Evolutionary conservation across 1,284 basidiomycete species (phyloP).

Genomic region (Butyriboletus appendiculatus): DNA sequence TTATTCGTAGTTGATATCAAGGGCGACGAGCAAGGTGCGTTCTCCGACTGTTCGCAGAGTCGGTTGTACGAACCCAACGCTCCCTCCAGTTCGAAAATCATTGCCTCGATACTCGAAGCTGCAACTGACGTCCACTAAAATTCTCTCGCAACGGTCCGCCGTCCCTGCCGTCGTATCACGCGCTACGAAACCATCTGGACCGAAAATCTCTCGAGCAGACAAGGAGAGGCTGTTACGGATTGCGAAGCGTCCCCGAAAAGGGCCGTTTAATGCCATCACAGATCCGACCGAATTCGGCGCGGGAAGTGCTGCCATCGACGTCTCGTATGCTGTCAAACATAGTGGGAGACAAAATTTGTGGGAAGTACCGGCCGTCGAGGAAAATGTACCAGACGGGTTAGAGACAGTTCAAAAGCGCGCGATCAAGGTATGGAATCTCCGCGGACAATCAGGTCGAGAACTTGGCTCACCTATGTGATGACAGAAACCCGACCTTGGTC

Average conservation of each 20-base stretch:
- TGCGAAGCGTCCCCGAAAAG: constrained; percentile 65
- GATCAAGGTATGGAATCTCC: constrained; percentile 47
- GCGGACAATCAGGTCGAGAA: not conserved
- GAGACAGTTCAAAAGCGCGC: constrained; percentile 46
- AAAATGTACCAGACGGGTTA: constrained; percentile 42
- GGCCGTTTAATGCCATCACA: constrained; percentile 69
- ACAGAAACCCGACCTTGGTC: constrained; percentile 50
- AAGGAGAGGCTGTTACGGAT: constrained; percentile 77
- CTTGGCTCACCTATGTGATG: not conserved
- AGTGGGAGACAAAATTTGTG: constrained; percentile 79
- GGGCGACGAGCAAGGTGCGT: constrained; percentile 76
- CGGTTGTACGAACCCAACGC: not conserved
- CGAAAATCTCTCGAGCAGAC: constrained; percentile 57
- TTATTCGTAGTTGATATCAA: constrained; percentile 79
- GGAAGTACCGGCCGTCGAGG: constrained; percentile 40
- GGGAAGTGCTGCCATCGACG: constrained; percentile 60
- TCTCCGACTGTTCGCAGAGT: not conserved
- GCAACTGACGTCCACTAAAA: constrained; percentile 76
- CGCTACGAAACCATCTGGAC: constrained; percentile 29
- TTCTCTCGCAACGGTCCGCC: constrained; percentile 82
- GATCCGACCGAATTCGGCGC: constrained; percentile 63
- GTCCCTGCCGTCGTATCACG: constrained; percentile 78
- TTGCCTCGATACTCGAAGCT: constrained; percentile 55
- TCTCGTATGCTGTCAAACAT: constrained; percentile 67
- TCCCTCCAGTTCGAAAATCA: constrained; percentile 53